These are phyloP conservation scores for Fomitopsis serialis DNA, from an alignment of 768 basidiomycete genomes.

Conservation along the genomic window DNA sequence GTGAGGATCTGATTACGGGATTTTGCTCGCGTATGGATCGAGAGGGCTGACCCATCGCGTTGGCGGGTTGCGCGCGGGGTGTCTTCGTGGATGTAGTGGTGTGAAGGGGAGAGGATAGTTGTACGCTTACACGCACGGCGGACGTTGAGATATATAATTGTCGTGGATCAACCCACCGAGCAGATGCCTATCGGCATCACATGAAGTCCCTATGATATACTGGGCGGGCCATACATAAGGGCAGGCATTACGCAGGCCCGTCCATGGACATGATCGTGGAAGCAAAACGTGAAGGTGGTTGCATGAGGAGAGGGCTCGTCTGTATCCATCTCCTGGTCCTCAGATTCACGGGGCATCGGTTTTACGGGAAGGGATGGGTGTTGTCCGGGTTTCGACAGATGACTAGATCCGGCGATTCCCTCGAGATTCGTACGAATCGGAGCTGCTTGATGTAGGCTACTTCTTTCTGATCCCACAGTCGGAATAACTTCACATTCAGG, in stretches of 20 bases:
- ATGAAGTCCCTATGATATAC: too few species aligned
- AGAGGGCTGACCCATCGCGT: too few species aligned
- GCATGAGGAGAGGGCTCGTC: slow-evolving; percentile 22
- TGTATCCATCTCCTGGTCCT: slow-evolving; percentile 25
- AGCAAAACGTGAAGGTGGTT: slow-evolving; percentile 28
- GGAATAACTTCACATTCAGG: slow-evolving; percentile 65
- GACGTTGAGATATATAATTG: too few species aligned
- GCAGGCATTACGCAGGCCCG: slow-evolving; percentile 7
- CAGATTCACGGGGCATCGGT: not conserved
- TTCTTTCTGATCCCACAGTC: slow-evolving; percentile 76
- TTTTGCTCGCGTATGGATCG: too few species aligned
- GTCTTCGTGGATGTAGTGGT: too few species aligned
- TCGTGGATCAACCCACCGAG: too few species aligned
- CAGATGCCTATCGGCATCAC: too few species aligned
- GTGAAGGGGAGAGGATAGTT: too few species aligned
- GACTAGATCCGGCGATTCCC: slow-evolving; percentile 39
- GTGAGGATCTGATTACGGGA: too few species aligned
- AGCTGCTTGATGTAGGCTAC: slow-evolving; percentile 64
- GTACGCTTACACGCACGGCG: too few species aligned
- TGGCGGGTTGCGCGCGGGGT: too few species aligned
- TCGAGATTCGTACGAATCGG: slow-evolving; percentile 73
- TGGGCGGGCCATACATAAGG: too few species aligned
- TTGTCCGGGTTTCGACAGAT: slow-evolving; percentile 59
- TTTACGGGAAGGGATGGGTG: slow-evolving; percentile 33
- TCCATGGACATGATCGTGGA: slow-evolving; percentile 36